phyloP scores from a whole-genome alignment of 495 filamentous ascomycete species.

The Hypoxylon cercidicola region DNA sequence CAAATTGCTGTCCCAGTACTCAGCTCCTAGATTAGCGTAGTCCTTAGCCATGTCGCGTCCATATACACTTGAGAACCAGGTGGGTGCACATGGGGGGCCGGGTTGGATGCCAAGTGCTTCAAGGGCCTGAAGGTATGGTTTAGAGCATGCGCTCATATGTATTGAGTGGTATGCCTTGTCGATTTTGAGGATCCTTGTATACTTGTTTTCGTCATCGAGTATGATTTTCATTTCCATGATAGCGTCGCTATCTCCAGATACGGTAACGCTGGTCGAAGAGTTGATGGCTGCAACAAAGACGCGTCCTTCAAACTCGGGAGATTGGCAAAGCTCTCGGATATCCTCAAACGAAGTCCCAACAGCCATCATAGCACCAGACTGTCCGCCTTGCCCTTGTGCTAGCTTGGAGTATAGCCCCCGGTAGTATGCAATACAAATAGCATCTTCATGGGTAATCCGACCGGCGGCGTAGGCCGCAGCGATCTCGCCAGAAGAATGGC shows the following conservation, averaged over 20 bases:
- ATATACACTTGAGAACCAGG: slow-evolving; percentile 43
- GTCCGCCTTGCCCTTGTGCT: slow-evolving; percentile 23
- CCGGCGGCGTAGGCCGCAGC: slow-evolving; percentile 58
- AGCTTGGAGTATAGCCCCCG: slow-evolving; percentile 53
- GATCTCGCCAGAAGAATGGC: slow-evolving; percentile 72
- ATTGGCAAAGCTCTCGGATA: slow-evolving; percentile 49
- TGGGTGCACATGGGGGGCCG: neutral
- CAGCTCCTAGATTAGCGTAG: slow-evolving; percentile 21
- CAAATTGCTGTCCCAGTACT: slow-evolving; percentile 62
- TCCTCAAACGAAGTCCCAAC: slow-evolving; percentile 55
- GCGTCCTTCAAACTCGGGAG: slow-evolving; percentile 46
- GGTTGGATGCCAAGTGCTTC: slow-evolving; percentile 20
- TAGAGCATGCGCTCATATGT: slow-evolving; percentile 54
- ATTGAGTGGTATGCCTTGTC: slow-evolving; percentile 66
- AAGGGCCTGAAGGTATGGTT: slow-evolving; percentile 46
- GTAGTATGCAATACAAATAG: slow-evolving; percentile 62
- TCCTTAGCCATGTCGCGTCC: neutral
- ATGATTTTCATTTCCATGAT: slow-evolving; percentile 47
- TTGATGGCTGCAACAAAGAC: slow-evolving; percentile 58
- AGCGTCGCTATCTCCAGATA: slow-evolving; percentile 57
- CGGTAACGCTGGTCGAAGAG: slow-evolving; percentile 55
- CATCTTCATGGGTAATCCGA: slow-evolving; percentile 49
- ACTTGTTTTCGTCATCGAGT: slow-evolving; percentile 57
- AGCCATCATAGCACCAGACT: slow-evolving; percentile 64
- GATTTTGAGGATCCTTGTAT: slow-evolving; percentile 55